Conservation (phyloP, 441 rosid genomes). For the Bruguiera hainesii region DNA sequence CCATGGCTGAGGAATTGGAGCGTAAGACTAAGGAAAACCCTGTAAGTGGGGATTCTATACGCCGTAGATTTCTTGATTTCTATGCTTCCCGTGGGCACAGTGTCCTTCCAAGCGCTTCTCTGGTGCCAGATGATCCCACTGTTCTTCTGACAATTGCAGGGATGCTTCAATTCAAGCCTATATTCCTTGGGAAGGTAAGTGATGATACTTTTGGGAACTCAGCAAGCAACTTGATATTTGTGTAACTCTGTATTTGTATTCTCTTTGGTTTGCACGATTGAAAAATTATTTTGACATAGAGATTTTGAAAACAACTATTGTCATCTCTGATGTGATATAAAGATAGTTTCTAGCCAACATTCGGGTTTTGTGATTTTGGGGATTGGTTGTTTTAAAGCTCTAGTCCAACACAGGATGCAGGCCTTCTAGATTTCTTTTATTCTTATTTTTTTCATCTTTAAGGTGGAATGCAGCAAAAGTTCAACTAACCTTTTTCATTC, state of each 20-base stretch:
- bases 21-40: slow-evolving; percentile 37
- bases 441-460: neutral
- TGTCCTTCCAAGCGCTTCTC: slow-evolving; percentile 85
- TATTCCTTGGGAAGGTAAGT: slow-evolving; percentile 82
- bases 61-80: slow-evolving; percentile 74
- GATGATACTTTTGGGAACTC: slow-evolving; percentile 3
- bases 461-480: neutral
- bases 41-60: slow-evolving; percentile 74
- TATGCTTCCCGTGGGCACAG: slow-evolving; percentile 89
- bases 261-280: neutral
- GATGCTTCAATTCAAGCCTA: slow-evolving; percentile 95
- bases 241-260: neutral
- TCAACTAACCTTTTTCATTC: neutral
- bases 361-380: neutral
- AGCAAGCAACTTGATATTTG: neutral
- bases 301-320: neutral
- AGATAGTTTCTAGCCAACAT: neutral
- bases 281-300: neutral
- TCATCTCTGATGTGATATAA: neutral
- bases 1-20: slow-evolving; percentile 51
- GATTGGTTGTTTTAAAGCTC: too few relatives aligned
- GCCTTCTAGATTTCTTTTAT: neutral
- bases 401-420: too few relatives aligned
- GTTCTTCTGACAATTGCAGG: slow-evolving; percentile 94
- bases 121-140: slow-evolving; percentile 93